Percentiles rank a stretch among this genome's conserved stretches.
These are phyloP conservation scores for Aspergillus neotritici DNA, from an alignment of 2,329 filamentous ascomycete species.

Conservation along the genomic window DNA sequence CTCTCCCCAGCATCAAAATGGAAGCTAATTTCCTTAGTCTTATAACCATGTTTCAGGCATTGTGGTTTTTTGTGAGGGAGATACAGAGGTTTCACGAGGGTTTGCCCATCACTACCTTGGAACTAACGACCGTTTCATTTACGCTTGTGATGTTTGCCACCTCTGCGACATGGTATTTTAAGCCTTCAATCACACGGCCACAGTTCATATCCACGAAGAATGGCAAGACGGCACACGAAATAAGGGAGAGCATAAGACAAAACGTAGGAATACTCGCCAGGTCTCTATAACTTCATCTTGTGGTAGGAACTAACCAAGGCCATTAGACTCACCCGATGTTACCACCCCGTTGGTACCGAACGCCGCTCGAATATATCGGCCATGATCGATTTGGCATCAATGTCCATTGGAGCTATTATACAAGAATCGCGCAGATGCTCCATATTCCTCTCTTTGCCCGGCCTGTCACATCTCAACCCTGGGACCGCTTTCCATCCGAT, in stretches of 20 bases:
- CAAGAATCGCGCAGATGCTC: neutral
- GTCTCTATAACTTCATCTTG: no score
- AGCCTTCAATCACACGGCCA: conserved; percentile 1
- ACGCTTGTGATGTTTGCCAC: conserved; percentile 2
- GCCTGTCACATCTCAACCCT: conserved; percentile 2
- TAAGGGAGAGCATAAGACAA: neutral
- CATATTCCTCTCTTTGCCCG: no score
- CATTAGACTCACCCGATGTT: conserved; percentile 1
- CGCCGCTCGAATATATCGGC: neutral
- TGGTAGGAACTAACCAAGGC: no score
- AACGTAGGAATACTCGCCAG: no score
- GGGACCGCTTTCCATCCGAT: conserved; percentile 8
- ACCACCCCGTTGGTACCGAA: conserved; percentile 1
- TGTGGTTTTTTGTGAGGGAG: neutral
- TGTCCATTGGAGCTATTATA: conserved; percentile 3
- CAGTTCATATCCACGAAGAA: neutral
- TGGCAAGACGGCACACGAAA: neutral
- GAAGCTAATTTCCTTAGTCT: neutral
- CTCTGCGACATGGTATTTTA: conserved; percentile 1
- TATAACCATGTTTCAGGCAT: neutral
- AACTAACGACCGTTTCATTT: conserved; percentile 2
- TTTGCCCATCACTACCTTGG: neutral
- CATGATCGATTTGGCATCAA: conserved; percentile 2
- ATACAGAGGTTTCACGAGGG: no score
- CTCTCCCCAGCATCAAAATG: neutral